Base-by-base conservation (phyloP, 2,329 filamentous ascomycete genomes). In the Plectosphaerella cucumerina region DNA sequence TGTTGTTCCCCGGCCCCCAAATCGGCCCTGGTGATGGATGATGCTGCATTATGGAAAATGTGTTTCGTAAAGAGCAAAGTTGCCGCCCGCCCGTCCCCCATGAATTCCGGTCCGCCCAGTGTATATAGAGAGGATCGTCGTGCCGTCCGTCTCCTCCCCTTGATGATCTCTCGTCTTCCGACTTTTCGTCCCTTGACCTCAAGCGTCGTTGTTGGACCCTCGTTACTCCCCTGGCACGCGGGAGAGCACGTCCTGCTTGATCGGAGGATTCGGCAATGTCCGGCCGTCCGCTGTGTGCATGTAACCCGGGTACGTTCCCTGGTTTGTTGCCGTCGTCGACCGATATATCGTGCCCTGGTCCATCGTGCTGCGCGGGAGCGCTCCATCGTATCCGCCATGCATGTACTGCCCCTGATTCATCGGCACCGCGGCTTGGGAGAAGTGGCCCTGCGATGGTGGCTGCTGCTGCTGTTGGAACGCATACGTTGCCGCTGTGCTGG, bases 401-500 rank as follows among this genome's bases (percentile, higher is more conserved):
- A 70, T 65, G 45, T 70, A 71, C 2, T 67, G 67, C 8, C 55
- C 62, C 26, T 67, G 59, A 6, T 59, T 62, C 50, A 71, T 60
- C 15, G 64, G 55, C 10, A 71, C 68, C 1, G 54, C 48, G n/a
- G n/a, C 17, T 17, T 17, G 47, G 18, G 66, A 62, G 52, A 67
- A 71, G 1, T 66, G 56, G 2, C 65, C 50, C 31, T 63, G 57
- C 31, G 65, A 55, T 14, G 65, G 48, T 11, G 62, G 60, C 5
- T 65, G 54, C 20, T 70, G 68, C 48, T 76, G 71, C 6, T 69
- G 60, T 14, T 70, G 65, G 48, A 76, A 78, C 1, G 74, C 60
- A 55, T 80, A 81, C 54, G 80, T 62, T 1, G 74, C 56, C 1
- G 74, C 61, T 3, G 68, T 68, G 34, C 62, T 69, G 0, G 76